Conservation (phyloP, 2,329 filamentous ascomycete species). For the Graphilbum fragrans region DNA sequence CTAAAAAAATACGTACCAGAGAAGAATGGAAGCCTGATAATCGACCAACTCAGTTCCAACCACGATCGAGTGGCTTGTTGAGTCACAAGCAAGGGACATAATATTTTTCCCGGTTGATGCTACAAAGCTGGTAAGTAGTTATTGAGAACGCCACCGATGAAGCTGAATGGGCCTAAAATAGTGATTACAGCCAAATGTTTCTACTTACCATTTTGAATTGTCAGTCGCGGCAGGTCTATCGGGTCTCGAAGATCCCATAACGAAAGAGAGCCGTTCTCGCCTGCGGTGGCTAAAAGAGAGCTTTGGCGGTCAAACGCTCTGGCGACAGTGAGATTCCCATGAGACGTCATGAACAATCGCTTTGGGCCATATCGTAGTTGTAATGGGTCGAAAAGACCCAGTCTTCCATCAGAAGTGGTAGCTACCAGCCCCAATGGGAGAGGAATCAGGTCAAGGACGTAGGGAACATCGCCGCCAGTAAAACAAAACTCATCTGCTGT, state of each 20-base stretch:
- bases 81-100: constrained; percentile 52
- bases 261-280: constrained; percentile 55
- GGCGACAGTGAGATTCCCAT: constrained; percentile 53
- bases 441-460: constrained; percentile 47
- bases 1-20: constrained; percentile 35
- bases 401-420: constrained; percentile 59
- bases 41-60: constrained; percentile 63
- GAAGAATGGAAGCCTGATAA: constrained; percentile 45
- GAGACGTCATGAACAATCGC: constrained; percentile 34
- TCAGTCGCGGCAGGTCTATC: constrained; percentile 22
- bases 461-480: constrained; percentile 26
- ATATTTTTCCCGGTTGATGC: constrained; percentile 23
- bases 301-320: constrained; percentile 38
- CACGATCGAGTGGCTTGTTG: constrained; percentile 46
- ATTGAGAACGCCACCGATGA: too few relatives aligned
- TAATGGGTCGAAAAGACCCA: constrained; percentile 51
- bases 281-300: constrained; percentile 53
- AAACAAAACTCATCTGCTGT: constrained; percentile 27
- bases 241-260: constrained; percentile 52
- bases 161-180: too few relatives aligned
- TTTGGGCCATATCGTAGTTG: constrained; percentile 39
- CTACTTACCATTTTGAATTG: constrained; percentile 25
- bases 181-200: constrained; percentile 1
- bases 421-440: constrained; percentile 40
- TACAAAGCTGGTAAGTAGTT: constrained; percentile 4